Evolutionary conservation across 2,329 filamentous ascomycete species (phyloP).

Genomic region (Pseudocercospora cruenta): DNA sequence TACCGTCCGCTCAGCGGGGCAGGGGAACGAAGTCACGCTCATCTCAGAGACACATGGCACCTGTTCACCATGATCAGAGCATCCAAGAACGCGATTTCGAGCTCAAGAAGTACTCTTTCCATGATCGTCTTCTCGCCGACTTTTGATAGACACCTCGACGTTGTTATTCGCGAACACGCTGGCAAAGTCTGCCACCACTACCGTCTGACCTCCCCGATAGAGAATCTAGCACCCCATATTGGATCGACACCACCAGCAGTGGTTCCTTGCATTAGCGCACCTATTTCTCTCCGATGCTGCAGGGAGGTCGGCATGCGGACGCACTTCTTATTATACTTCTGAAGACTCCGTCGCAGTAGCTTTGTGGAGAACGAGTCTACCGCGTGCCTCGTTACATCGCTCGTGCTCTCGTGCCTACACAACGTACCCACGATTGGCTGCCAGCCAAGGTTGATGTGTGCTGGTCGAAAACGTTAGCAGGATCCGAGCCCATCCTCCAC

Average conservation of each 20-base stretch:
- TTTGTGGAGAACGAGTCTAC: neutral
- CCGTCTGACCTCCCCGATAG: slow-evolving; percentile 16
- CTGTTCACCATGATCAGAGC: neutral
- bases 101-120: too few species aligned
- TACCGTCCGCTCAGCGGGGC: neutral
- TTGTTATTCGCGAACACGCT: neutral
- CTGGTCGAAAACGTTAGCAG: slow-evolving; percentile 6
- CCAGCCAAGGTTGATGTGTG: neutral
- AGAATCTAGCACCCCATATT: neutral
- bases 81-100: neutral
- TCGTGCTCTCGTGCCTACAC: slow-evolving; percentile 12
- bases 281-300: neutral
- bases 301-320: neutral
- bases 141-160: neutral
- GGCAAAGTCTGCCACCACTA: neutral
- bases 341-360: neutral
- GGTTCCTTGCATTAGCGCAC: slow-evolving; percentile 7
- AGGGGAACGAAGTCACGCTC: neutral
- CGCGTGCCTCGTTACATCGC: slow-evolving; percentile 17
- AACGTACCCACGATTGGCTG: neutral
- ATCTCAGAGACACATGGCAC: neutral
- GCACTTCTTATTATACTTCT: neutral
- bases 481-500: neutral
- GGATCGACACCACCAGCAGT: slow-evolving; percentile 20
- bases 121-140: neutral